Conservation (phyloP, 225 moss, liverwort and hornwort species). For the Antitrichia curtipendula region DNA sequence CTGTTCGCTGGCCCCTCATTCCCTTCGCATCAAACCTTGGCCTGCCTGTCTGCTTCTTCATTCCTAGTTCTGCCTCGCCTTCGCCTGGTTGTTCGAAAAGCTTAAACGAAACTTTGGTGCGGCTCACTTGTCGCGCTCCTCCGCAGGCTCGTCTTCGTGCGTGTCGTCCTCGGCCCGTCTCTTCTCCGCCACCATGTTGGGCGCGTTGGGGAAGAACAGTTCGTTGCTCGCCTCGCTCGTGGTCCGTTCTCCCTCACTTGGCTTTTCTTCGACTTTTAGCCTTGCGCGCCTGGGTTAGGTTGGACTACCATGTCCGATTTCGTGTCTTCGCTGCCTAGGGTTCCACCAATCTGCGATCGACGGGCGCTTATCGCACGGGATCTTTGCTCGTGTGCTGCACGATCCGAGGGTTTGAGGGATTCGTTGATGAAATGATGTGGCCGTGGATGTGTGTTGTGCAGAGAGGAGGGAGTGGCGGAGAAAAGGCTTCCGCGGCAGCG, state of each 20-base stretch:
- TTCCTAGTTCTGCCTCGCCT: background rate
- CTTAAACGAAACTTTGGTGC: background rate
- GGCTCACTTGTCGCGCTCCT: background rate
- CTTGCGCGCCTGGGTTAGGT: background rate
- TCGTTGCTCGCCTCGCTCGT: constrained; percentile 4
- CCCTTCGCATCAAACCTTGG: background rate
- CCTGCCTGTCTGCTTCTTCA: background rate
- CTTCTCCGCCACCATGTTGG: constrained; percentile 8
- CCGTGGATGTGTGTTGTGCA: background rate
- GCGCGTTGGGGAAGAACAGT: constrained; percentile 15
- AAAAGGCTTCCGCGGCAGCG: constrained; percentile 11
- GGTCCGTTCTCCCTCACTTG: background rate
- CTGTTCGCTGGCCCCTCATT: background rate
- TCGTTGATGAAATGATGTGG: background rate
- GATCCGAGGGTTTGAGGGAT: background rate
- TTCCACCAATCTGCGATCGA: background rate
- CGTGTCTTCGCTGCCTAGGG: background rate
- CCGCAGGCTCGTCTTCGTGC: background rate
- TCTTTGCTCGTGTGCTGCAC: background rate
- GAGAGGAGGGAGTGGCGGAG: constrained; percentile 9
- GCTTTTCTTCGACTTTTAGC: background rate
- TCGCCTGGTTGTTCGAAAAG: background rate
- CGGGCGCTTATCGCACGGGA: background rate
- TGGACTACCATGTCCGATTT: background rate
- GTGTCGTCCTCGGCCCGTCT: background rate